Percentiles rank a stretch among this genome's conserved stretches.
Conservation (phyloP, 2,329 filamentous ascomycete genomes). For the Alternaria rosae region DNA sequence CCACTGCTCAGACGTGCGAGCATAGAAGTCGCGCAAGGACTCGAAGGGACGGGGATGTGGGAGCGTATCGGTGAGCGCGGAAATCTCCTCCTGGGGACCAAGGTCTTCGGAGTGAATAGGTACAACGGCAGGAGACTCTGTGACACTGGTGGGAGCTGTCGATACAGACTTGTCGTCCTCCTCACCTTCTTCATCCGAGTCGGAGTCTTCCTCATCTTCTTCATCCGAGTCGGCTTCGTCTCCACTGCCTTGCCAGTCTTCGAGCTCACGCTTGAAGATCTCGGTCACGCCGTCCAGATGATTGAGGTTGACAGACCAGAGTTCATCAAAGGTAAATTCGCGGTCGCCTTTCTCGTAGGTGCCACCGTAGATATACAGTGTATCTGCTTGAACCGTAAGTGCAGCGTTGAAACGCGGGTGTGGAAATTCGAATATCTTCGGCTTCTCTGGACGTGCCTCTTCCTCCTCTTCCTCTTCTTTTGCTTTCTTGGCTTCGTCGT, state of each 20-base stretch:
- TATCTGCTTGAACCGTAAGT: slow-evolving; percentile 88
- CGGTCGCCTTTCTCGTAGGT: slow-evolving; percentile 95
- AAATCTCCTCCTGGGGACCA: slow-evolving; percentile 61
- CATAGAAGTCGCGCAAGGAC: slow-evolving; percentile 88
- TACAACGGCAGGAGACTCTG: slow-evolving; percentile 27
- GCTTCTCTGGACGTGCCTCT: slow-evolving; percentile 62
- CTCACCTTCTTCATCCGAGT: slow-evolving; percentile 56
- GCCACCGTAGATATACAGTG: slow-evolving; percentile 92
- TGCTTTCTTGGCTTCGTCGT: slow-evolving; percentile 35
- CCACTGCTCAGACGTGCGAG: slow-evolving; percentile 86
- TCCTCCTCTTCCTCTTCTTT: slow-evolving; percentile 55
- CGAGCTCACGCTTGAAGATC: slow-evolving; percentile 82
- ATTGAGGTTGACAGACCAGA: slow-evolving; percentile 91
- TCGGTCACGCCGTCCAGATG: slow-evolving; percentile 95
- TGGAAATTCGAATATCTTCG: slow-evolving; percentile 79
- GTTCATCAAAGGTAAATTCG: slow-evolving; percentile 94
- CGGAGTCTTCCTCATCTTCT: slow-evolving; percentile 53
- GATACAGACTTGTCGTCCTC: slow-evolving; percentile 60
- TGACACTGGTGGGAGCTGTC: slow-evolving; percentile 63
- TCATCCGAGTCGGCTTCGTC: slow-evolving; percentile 57
- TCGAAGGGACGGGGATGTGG: slow-evolving; percentile 87
- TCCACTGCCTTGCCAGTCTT: slow-evolving; percentile 76
- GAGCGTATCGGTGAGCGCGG: slow-evolving; percentile 70
- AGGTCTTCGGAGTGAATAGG: slow-evolving; percentile 47
- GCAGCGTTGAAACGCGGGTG: slow-evolving; percentile 92